Conservation (phyloP, 768 basidiomycete genomes). For the Pleurotus sapidus region DNA sequence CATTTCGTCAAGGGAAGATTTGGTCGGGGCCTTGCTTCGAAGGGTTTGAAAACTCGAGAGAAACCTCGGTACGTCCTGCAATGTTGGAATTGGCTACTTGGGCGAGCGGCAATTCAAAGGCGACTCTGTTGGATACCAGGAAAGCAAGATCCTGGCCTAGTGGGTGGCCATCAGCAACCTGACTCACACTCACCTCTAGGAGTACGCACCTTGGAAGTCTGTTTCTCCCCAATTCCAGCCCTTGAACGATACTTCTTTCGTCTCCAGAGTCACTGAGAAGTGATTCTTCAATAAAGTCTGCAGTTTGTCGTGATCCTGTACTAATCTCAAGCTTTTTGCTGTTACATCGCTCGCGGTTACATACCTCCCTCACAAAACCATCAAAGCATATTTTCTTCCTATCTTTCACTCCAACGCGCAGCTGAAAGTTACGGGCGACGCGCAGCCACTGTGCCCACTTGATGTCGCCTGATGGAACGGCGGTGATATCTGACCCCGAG, state of each 20-base stretch:
- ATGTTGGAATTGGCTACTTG: constrained; percentile 97
- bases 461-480: constrained; percentile 68
- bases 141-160: constrained; percentile 91
- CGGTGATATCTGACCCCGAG: constrained; percentile 62
- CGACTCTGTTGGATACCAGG: constrained; percentile 79
- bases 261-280: constrained; percentile 83
- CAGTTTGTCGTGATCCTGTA: constrained; percentile 89
- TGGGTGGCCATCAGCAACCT: background rate
- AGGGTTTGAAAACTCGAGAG: constrained; percentile 82
- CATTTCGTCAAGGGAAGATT: constrained; percentile 73
- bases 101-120: constrained; percentile 86
- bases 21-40: constrained; percentile 34
- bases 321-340: background rate
- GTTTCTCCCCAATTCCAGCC: constrained; percentile 99
- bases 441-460: constrained; percentile 91
- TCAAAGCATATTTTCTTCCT: constrained; percentile 84
- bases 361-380: constrained; percentile 87
- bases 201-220: constrained; percentile 79
- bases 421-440: constrained; percentile 90
- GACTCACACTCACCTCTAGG: constrained; percentile 1
- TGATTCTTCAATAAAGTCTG: constrained; percentile 78
- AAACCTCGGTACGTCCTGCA: constrained; percentile 96
- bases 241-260: constrained; percentile 82
- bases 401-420: constrained; percentile 80
- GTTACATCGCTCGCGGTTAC: background rate